Percentiles rank a stretch among this genome's conserved stretches.
These are phyloP conservation scores for Claviceps pusilla DNA, from an alignment of 2,329 filamentous ascomycete genomes.

Conservation along the genomic window DNA sequence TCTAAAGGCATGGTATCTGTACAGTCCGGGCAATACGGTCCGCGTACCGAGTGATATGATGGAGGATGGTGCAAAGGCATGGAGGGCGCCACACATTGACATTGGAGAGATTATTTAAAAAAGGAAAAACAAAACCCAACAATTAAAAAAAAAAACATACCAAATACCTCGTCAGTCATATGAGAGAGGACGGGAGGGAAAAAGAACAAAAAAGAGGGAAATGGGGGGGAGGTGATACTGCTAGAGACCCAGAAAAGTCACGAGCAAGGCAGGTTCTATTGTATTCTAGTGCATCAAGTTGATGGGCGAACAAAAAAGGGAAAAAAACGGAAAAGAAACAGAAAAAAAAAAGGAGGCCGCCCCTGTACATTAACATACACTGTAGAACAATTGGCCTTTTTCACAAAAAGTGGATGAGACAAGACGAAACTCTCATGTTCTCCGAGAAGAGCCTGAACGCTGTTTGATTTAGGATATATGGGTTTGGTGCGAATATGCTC, in stretches of 20 bases:
- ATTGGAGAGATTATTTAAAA: slow-evolving; percentile 51
- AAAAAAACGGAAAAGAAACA: background rate
- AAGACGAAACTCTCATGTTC: background rate
- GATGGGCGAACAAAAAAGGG: background rate
- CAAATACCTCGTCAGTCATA: background rate
- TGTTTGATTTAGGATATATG: no score
- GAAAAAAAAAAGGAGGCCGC: background rate
- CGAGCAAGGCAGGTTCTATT: background rate
- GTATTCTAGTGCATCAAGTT: slow-evolving; percentile 1
- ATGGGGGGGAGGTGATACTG: background rate
- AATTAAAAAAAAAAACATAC: background rate
- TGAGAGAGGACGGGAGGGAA: background rate
- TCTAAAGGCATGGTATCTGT: slow-evolving; percentile 91
- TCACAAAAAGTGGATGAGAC: background rate
- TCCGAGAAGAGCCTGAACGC: no score
- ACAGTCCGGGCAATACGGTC: slow-evolving; percentile 56
- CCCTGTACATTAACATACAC: slow-evolving; percentile 24
- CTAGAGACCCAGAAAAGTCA: background rate
- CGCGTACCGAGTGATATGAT: slow-evolving; percentile 57
- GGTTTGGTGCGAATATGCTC: no score
- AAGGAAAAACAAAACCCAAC: background rate
- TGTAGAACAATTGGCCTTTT: slow-evolving; percentile 19
- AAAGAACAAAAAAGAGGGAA: background rate
- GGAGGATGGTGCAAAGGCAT: slow-evolving; percentile 42
- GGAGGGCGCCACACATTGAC: slow-evolving; percentile 55